Percentiles rank a stretch among this genome's conserved stretches.
These are phyloP conservation scores for Cercospora janseana DNA, from an alignment of 2,329 filamentous ascomycete species.

Conservation along the genomic window DNA sequence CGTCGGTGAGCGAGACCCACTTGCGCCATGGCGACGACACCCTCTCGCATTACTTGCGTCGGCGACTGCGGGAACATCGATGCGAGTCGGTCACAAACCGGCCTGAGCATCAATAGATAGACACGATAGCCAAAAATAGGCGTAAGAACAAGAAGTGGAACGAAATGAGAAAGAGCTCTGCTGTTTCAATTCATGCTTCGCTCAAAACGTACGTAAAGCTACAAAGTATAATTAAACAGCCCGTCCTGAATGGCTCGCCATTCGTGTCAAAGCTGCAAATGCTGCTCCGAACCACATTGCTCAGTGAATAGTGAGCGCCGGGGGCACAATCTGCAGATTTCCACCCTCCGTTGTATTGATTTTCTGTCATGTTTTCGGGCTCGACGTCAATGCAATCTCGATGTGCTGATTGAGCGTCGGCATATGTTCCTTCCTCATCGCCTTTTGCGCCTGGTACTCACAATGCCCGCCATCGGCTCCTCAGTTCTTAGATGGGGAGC, in stretches of 20 bases:
- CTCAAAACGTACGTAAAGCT: constrained; percentile 11
- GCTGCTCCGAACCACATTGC: neutral
- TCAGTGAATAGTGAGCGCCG: neutral
- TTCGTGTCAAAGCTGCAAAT: neutral
- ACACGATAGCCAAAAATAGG: no score
- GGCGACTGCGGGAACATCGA: no score
- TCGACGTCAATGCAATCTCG: neutral
- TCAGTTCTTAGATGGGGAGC: constrained; percentile 10
- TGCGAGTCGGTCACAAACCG: no score
- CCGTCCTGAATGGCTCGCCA: neutral
- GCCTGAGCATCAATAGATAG: no score
- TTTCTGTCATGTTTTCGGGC: neutral
- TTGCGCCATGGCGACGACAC: no score
- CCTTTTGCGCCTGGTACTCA: neutral
- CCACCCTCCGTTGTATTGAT: neutral
- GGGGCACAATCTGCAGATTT: neutral
- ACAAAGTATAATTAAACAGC: constrained; percentile 6
- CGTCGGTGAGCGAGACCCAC: no score
- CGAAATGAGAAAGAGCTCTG: neutral
- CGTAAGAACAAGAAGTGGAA: no score
- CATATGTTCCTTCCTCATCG: neutral
- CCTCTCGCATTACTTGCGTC: no score
- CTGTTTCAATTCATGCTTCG: constrained; percentile 3
- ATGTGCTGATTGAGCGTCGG: neutral
- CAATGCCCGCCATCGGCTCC: neutral